These are phyloP conservation scores for Binderoboletus segoi DNA, from an alignment of 1,284 basidiomycete genomes.

Conservation along the genomic window DNA sequence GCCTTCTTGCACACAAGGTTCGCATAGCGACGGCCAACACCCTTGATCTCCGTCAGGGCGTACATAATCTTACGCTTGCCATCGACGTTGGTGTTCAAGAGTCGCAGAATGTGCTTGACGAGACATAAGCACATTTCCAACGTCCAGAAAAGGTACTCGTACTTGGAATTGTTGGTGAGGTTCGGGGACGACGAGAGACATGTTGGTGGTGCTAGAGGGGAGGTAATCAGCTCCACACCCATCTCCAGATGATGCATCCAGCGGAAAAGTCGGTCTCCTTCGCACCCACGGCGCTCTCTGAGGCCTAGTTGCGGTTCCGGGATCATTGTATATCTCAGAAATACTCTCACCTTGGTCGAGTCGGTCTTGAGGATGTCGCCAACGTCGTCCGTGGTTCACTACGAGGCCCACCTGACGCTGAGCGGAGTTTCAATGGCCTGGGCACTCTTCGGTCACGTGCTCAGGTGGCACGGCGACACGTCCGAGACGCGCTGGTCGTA, in stretches of 20 bases:
- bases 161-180: constrained; percentile 93
- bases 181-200: constrained; percentile 95
- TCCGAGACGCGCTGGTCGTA: constrained; percentile 20
- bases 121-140: constrained; percentile 6
- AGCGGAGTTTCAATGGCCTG: constrained; percentile 31
- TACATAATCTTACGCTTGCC: constrained; percentile 99
- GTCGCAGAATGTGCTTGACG: constrained; percentile 90
- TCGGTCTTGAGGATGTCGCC: constrained; percentile 19
- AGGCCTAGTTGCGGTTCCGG: background rate
- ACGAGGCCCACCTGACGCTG: constrained; percentile 2
- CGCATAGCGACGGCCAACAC: constrained; percentile 98
- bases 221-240: constrained; percentile 23
- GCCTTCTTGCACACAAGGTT: constrained; percentile 99
- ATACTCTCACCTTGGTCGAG: constrained; percentile 30
- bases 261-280: constrained; percentile 2
- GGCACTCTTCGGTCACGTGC: constrained; percentile 29
- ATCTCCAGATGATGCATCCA: constrained; percentile 20
- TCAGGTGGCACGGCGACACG: constrained; percentile 21
- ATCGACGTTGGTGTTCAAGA: constrained; percentile 99
- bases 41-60: constrained; percentile 98
- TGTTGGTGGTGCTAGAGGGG: constrained; percentile 38
- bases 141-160: background rate
- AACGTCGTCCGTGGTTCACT: constrained; percentile 13
- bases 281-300: background rate
- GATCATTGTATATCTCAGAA: background rate